Base-by-base conservation (phyloP, 2,329 filamentous ascomycete genomes). In the Diaporthe citrichinensis region DNA sequence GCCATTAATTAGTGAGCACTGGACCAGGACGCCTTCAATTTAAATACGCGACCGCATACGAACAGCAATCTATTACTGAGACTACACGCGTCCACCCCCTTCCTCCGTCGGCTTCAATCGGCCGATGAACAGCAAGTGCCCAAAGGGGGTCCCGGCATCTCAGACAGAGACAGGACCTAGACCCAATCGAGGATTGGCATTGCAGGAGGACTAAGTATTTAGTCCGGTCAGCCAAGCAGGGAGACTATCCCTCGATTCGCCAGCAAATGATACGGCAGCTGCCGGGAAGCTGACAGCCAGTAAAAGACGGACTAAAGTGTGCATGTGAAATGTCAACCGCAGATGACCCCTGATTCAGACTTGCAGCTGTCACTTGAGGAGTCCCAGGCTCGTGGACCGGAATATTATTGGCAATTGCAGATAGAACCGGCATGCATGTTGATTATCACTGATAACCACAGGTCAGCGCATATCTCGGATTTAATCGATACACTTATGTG, bases 291-390 rank as follows among this genome's bases (percentile, higher is more conserved):
- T 34, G 44, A 31, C 34, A 72, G 23, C 51, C 44, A 65, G 23
- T 46, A 10, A 72, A 25, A 51, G 9, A 17, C 23, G 41, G 12
- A 36, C 20, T 20, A 34, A 39, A 41, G n/a, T 46, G 49, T 71
- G 65, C 75, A 76, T 68, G 65, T 74, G 74, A 68, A 69, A 28
- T 57, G 65, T 44, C 67, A 44, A n/a, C 46, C 28, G 55, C 75
- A 75, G 75, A 62, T 76, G 75, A 76, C 65, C 55, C 44, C 62
- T 74, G 75, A 74, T 75, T 49, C 62, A 73, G 61, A 75, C 73
- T 73, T 76, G 62, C 75, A 76, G 46, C 36, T 75, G 75, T 69
- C 73, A 76, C 74, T 28, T 68, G 23, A 69, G 67, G 51, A 39
- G 34, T 25, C 51, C 55, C 49, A 44, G 59, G 25, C 68, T 55